Evolutionary conservation across 2,329 filamentous ascomycete species (phyloP).

Genomic region (Onygenales sp.): DNA sequence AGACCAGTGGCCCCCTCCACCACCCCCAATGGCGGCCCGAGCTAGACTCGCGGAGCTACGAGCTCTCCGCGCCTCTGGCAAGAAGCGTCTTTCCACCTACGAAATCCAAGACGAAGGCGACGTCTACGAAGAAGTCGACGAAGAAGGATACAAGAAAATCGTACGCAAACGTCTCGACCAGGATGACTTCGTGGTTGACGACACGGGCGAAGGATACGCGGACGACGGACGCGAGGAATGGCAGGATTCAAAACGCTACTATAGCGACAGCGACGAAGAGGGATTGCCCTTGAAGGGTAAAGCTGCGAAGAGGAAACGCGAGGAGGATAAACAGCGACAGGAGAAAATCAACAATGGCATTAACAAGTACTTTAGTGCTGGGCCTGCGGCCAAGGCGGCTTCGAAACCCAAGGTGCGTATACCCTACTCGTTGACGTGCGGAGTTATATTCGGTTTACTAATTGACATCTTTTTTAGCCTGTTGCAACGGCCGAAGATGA

Average conservation of each 20-base stretch:
- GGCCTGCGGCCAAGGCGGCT: conserved; percentile 47
- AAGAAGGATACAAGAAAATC: conserved; percentile 94
- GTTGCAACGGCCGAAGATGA: conserved; percentile 78
- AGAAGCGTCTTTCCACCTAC: conserved; percentile 82
- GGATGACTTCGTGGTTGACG: conserved; percentile 96
- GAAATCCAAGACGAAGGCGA: conserved; percentile 73
- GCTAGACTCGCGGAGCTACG: conserved; percentile 58
- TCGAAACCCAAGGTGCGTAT: conserved; percentile 69
- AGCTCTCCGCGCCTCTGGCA: conserved; percentile 77
- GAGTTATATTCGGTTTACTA: conserved; percentile 6
- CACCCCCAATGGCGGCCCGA: conserved; percentile 9
- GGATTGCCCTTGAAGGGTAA: conserved; percentile 55
- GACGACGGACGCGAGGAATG: conserved; percentile 93
- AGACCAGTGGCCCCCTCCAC: neutral
- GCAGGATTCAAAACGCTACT: conserved; percentile 58
- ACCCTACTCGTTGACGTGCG: neutral
- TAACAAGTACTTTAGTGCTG: conserved; percentile 86
- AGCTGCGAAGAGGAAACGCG: conserved; percentile 70
- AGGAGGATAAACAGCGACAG: conserved; percentile 75
- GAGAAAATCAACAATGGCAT: conserved; percentile 88
- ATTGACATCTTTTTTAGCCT: conserved; percentile 41
- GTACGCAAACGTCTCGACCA: conserved; percentile 80
- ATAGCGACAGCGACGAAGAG: conserved; percentile 67
- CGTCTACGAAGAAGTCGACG: conserved; percentile 92
- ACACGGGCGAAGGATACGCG: conserved; percentile 88